These are phyloP conservation scores for Cicer cuneatum DNA, from an alignment of 306 rosid species.

Conservation along the genomic window DNA sequence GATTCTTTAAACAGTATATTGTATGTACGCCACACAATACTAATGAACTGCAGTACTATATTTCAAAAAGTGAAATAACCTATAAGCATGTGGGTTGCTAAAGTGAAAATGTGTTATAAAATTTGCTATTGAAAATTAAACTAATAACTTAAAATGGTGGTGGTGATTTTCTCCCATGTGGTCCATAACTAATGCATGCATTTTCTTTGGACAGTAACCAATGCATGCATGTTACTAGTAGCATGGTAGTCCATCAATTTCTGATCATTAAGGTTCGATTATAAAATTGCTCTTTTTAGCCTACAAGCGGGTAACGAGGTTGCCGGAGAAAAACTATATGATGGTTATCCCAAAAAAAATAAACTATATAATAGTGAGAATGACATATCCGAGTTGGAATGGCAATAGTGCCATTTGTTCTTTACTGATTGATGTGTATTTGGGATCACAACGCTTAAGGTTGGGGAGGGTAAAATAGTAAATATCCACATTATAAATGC, in stretches of 20 bases:
- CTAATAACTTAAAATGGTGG: constrained; percentile 1
- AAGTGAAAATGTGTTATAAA: background rate
- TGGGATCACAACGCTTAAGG: too few species aligned
- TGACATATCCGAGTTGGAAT: background rate
- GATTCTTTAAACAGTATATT: too few species aligned
- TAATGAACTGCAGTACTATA: too few species aligned
- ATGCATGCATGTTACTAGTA: constrained; percentile 26
- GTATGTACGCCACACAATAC: too few species aligned
- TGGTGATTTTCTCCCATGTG: background rate
- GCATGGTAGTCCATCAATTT: constrained; percentile 41
- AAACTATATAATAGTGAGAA: background rate
- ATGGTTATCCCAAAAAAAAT: too few species aligned
- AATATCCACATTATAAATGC: too few species aligned
- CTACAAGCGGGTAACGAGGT: background rate
- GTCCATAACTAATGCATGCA: background rate
- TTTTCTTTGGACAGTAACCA: background rate
- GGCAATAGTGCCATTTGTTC: background rate
- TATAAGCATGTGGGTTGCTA: background rate
- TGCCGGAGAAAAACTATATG: background rate
- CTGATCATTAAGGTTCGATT: constrained; percentile 16
- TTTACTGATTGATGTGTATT: background rate
- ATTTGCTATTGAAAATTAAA: constrained; percentile 4
- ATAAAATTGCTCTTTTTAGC: constrained; percentile 30
- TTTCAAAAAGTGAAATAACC: background rate
- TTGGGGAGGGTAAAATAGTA: too few species aligned